Percentiles rank a stretch among this genome's conserved stretches.
Conservation (phyloP, 75 land plant species). For the Pinus taeda region DNA sequence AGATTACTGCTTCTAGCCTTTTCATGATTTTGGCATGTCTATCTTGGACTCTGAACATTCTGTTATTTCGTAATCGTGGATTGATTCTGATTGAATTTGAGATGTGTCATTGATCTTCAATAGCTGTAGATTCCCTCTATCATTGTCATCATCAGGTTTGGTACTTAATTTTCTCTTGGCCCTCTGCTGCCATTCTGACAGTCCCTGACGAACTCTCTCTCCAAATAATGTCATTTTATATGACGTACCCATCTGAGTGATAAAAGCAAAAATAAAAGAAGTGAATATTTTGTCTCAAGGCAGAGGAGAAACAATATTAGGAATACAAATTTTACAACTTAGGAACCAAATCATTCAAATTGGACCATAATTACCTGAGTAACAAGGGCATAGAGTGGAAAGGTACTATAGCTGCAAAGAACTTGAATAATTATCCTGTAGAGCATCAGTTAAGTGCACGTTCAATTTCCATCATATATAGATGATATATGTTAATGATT, state of each 20-base stretch:
- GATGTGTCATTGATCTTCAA: not conserved
- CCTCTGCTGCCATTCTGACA: constrained; percentile 30
- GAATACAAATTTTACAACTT: not conserved
- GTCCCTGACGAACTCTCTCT: constrained; percentile 19
- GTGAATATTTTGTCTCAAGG: not conserved
- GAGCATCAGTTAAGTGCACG: not conserved
- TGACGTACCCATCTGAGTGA: constrained; percentile 56
- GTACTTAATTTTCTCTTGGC: not conserved
- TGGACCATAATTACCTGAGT: constrained; percentile 43
- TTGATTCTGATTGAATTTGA: not conserved
- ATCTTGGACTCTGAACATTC: not conserved
- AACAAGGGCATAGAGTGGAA: constrained; percentile 71
- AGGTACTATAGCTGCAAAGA: constrained; percentile 73
- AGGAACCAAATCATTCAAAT: not conserved
- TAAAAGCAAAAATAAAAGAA: not conserved
- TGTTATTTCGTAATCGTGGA: not conserved
- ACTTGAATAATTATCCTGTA: constrained; percentile 56
- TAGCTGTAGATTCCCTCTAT: not conserved
- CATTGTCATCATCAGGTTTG: not conserved
- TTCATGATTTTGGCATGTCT: not conserved
- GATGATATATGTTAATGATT: not conserved
- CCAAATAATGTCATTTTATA: constrained; percentile 41
- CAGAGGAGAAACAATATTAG: not conserved
- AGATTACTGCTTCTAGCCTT: too few species aligned
- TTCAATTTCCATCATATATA: not conserved